phyloP scores from a whole-genome alignment of 2,329 filamentous ascomycete species.

The Elsinoe perseae region DNA sequence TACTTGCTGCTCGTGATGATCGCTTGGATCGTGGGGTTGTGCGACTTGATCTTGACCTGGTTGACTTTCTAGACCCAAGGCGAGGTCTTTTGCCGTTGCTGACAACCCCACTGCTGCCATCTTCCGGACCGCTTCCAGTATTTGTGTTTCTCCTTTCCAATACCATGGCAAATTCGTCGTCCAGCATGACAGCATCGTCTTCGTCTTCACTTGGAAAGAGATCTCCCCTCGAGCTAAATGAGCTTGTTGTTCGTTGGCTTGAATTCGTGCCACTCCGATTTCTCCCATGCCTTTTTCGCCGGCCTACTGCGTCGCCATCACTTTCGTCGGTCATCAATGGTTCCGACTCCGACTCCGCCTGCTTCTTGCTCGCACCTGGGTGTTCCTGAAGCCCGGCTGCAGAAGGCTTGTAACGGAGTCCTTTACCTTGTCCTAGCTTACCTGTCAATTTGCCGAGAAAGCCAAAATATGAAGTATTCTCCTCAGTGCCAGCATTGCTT shows the following conservation, averaged over 20 bases:
- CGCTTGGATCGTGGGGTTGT: slow-evolving; percentile 13
- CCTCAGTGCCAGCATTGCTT: slow-evolving; percentile 55
- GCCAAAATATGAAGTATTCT: slow-evolving; percentile 75
- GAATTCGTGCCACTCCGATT: slow-evolving; percentile 70
- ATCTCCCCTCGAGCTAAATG: slow-evolving; percentile 78
- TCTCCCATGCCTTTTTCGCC: slow-evolving; percentile 33
- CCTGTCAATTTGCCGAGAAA: slow-evolving; percentile 80
- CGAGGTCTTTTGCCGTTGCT: slow-evolving; percentile 35
- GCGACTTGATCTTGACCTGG: slow-evolving; percentile 28
- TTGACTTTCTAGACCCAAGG: slow-evolving; percentile 42
- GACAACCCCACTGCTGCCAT: slow-evolving; percentile 60
- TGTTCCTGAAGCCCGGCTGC: slow-evolving; percentile 87
- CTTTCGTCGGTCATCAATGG: slow-evolving; percentile 29
- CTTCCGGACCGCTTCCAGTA: slow-evolving; percentile 48
- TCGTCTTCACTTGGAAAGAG: slow-evolving; percentile 88
- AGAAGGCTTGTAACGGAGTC: slow-evolving; percentile 79
- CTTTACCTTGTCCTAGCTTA: slow-evolving; percentile 63
- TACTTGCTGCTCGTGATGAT: slow-evolving; percentile 13
- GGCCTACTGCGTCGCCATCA: slow-evolving; percentile 25
- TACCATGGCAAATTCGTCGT: slow-evolving; percentile 83
- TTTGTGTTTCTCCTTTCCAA: slow-evolving; percentile 61
- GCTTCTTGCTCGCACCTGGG: slow-evolving; percentile 50
- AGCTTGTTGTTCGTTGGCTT: slow-evolving; percentile 76
- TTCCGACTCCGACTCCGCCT: slow-evolving; percentile 49
- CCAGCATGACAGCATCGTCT: slow-evolving; percentile 85